phyloP scores from a whole-genome alignment of 192 early-diverging fungal species.

The Podila epigama region DNA sequence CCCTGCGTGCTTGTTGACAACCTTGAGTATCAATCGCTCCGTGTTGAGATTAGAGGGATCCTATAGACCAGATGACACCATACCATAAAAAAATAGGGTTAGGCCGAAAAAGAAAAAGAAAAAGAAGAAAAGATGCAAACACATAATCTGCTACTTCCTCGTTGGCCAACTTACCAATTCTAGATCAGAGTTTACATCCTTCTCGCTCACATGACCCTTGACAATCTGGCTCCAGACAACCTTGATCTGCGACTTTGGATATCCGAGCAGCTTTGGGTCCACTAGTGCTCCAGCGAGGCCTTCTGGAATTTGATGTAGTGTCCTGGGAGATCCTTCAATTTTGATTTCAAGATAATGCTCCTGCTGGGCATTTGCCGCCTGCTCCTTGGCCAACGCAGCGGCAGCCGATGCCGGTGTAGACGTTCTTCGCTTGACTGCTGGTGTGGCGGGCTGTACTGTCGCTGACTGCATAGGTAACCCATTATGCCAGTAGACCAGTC shows the following conservation, averaged over 20 bases:
- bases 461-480: constrained; percentile 5
- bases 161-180: constrained; percentile 30
- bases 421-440: constrained; percentile 18
- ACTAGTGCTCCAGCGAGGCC: constrained; percentile 42
- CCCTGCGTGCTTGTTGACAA: constrained; percentile 51
- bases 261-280: constrained; percentile 53
- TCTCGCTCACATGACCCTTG: constrained; percentile 21
- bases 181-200: constrained; percentile 5
- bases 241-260: constrained; percentile 54
- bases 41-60: constrained; percentile 52
- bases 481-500: constrained; percentile 53
- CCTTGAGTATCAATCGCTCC: constrained; percentile 51
- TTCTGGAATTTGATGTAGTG: constrained; percentile 20
- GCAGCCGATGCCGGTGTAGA: constrained; percentile 6
- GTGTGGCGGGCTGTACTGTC: constrained; percentile 2
- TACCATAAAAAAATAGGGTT: too few relatives aligned
- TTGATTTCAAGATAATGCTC: constrained; percentile 44
- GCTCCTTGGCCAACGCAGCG: constrained; percentile 1
- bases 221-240: constrained; percentile 50
- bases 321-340: constrained; percentile 25
- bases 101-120: too few relatives aligned
- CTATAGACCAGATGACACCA: too few relatives aligned
- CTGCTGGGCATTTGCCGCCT: constrained; percentile 3
- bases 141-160: too few relatives aligned
- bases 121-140: too few relatives aligned